Base-by-base conservation (phyloP, 345 rosid species). In the Garcia nutans region DNA sequence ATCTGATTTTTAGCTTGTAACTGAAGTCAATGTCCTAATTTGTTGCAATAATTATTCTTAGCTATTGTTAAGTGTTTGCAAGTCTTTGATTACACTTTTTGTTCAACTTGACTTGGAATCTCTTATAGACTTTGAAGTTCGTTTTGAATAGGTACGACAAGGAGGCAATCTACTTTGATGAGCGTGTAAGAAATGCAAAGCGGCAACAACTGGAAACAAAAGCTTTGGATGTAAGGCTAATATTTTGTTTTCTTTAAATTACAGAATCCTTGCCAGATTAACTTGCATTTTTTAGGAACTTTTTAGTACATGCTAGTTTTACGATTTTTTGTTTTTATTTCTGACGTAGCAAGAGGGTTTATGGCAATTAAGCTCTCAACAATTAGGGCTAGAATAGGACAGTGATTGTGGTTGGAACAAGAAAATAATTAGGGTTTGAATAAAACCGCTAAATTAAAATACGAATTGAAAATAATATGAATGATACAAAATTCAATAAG, bases 101-200 rank as follows among this genome's bases (percentile, higher is more conserved):
- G 47, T 33, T 61, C 47, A 54, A 28, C 19, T 74, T 76, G 28
- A 42, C 68, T 63, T 60, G 31, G 73, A 74, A 75, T 26, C 76
- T 33, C 70, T 77, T 60, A 78, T 70, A 20, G 16, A 54, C 22
- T 31, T 26, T 76, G 52, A 77, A 45, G 71, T 76, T 72, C 49
- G 60, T 79, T 59, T 78, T 60, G 33, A 54, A n/a, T 75, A 91
- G 97, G 72, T 92, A 92, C 58, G 90, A 90, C 52, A 72, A 5
- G 66, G 97, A 91, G 84, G 83, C 91, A 68, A 76, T 83, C 65
- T 91, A 91, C 85, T 93, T 89, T 58, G 96, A 93, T 70, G 92
- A 91, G 75, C 89, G 86, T 78, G 96, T 93, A 59, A 82, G 89
- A 82, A 84, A 84, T 80, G 88, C 86, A 49, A 93, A 86, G 79